Evolutionary conservation across 345 rosid genomes (phyloP).

Genomic region (Cardamine occulta): DNA sequence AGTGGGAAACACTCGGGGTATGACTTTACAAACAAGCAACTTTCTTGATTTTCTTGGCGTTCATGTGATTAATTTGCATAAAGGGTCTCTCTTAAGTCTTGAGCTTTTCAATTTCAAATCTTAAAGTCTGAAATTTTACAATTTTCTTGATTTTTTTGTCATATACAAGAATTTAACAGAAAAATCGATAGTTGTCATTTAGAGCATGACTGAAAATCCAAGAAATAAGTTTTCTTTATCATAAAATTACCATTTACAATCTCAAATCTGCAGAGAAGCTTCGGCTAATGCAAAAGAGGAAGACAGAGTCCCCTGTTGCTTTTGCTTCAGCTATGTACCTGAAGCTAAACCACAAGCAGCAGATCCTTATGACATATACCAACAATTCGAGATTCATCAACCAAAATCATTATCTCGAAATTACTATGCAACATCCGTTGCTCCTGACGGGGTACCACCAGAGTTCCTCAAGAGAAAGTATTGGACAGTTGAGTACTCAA

Average conservation of each 20-base stretch:
- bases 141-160: too few species aligned
- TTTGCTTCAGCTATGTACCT: conserved; percentile 40
- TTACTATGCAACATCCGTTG: conserved; percentile 54
- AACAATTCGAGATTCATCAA: conserved; percentile 50
- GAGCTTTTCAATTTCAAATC: neutral
- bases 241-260: too few species aligned
- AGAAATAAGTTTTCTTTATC: neutral
- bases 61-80: neutral
- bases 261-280: conserved; percentile 51
- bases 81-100: neutral
- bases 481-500: conserved; percentile 49
- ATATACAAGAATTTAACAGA: too few species aligned
- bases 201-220: too few species aligned
- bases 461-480: conserved; percentile 51
- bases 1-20: conserved; percentile 38
- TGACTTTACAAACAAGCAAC: neutral
- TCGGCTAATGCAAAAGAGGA: conserved; percentile 45
- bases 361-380: conserved; percentile 48
- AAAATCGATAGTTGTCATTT: too few species aligned
- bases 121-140: too few species aligned
- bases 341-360: conserved; percentile 47
- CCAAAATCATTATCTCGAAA: neutral
- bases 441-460: conserved; percentile 57
- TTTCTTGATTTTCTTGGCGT: neutral
- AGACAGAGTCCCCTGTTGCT: conserved; percentile 51